Conservation (phyloP, 108 stramenopile species). For the Cyclotella sp. region DNA sequence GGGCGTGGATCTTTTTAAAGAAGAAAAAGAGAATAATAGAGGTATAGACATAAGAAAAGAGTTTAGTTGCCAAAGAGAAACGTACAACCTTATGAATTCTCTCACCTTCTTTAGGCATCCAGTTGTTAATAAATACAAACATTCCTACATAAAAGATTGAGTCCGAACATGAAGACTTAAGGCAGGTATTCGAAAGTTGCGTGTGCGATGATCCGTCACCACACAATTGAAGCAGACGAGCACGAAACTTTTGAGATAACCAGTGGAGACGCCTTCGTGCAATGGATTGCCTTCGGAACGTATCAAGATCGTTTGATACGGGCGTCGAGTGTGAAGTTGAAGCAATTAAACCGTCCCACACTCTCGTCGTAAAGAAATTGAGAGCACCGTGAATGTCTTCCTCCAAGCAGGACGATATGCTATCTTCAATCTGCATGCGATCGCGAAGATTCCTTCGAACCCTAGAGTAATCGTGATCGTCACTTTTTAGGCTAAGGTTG, state of each 20-base stretch:
- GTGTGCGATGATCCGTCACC: neutral
- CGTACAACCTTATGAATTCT: neutral
- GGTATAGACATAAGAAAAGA: neutral
- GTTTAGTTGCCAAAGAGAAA: neutral
- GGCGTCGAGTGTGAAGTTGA: constrained; percentile 21
- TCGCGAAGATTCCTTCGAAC: constrained; percentile 34
- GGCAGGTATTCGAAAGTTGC: neutral
- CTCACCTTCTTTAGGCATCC: constrained; percentile 19
- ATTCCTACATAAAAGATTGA: constrained; percentile 24
- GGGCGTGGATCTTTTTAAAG: neutral
- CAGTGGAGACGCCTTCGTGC: constrained; percentile 47
- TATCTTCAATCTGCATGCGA: constrained; percentile 31
- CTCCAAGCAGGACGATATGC: constrained; percentile 28
- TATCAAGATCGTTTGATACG: neutral
- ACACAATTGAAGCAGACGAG: constrained; percentile 2
- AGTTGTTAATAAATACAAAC: constrained; percentile 39
- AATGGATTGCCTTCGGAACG: constrained; percentile 29
- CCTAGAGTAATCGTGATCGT: constrained; percentile 23
- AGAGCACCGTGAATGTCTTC: constrained; percentile 19
- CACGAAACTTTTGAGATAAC: constrained; percentile 15
- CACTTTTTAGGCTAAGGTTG: constrained; percentile 20
- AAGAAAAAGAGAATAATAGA: neutral
- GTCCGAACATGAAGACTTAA: no score
- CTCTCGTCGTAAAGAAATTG: constrained; percentile 34
- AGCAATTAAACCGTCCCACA: constrained; percentile 33